phyloP scores from a whole-genome alignment of 1,284 basidiomycete species.

The Rhodotorula sp. region DNA sequence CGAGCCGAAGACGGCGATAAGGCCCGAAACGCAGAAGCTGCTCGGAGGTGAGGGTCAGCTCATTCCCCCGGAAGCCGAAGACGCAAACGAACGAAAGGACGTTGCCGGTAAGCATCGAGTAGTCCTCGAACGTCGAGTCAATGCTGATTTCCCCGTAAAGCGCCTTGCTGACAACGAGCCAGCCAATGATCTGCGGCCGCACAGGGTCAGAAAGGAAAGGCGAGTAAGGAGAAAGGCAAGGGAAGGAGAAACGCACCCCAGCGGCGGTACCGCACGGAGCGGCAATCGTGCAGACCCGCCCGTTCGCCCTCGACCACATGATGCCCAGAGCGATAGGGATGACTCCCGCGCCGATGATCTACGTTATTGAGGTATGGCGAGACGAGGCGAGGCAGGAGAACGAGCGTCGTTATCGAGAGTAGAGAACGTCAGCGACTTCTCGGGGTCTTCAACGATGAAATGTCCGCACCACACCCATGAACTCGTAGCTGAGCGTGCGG shows the following conservation, averaged over 20 bases:
- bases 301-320: conserved; percentile 80
- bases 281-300: conserved; percentile 72
- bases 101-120: conserved; percentile 43
- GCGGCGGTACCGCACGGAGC: neutral
- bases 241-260: neutral
- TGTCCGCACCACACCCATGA: conserved; percentile 61
- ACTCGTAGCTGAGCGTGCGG: neutral
- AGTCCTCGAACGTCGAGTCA: conserved; percentile 54
- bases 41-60: neutral
- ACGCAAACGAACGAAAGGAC: neutral
- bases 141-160: conserved; percentile 74
- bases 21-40: conserved; percentile 58
- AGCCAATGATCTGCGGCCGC: conserved; percentile 65
- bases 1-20: conserved; percentile 69
- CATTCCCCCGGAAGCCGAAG: neutral
- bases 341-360: neutral
- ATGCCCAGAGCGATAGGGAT: conserved; percentile 78
- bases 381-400: too few relatives aligned
- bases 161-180: conserved; percentile 79
- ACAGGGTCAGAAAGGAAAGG: too few relatives aligned
- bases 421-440: too few relatives aligned
- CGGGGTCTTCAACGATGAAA: too few relatives aligned
- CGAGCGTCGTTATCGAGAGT: too few relatives aligned
- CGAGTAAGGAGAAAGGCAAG: too few relatives aligned
- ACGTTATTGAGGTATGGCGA: too few relatives aligned